Conservation (phyloP, 208 protist species). For the Entamoeba nuttalli region DNA sequence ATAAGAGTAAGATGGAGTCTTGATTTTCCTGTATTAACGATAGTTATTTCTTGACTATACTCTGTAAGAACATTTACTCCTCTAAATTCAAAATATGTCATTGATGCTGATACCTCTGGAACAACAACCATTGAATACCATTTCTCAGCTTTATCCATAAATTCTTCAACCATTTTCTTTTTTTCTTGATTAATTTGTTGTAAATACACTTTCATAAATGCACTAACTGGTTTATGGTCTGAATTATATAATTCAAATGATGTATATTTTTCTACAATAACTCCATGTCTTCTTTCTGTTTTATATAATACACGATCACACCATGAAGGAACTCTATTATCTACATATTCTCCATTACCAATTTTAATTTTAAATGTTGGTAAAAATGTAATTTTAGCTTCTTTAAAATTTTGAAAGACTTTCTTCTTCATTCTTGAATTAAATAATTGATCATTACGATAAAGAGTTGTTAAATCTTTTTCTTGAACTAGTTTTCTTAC, state of each 20-base stretch:
- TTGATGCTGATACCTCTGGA: not conserved
- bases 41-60: not conserved
- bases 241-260: not conserved
- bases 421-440: not conserved
- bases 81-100: not conserved
- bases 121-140: not conserved
- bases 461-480: not conserved
- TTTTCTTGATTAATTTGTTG: not conserved
- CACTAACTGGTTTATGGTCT: slow-evolving; percentile 31
- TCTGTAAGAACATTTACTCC: not conserved
- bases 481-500: not conserved
- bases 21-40: not conserved
- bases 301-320: slow-evolving; percentile 33
- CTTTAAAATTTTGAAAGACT: slow-evolving; percentile 56
- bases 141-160: not conserved
- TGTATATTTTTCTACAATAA: not conserved
- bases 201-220: not conserved
- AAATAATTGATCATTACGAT: slow-evolving; percentile 24
- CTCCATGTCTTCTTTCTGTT: not conserved
- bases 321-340: slow-evolving; percentile 6
- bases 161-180: not conserved
- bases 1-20: not conserved
- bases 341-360: not conserved
- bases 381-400: slow-evolving; percentile 58
- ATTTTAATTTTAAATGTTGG: slow-evolving; percentile 57